A percentile compares a stretch with the other conserved stretches of the same genome.
phyloP scores from a whole-genome alignment of 768 basidiomycete species.

The Tricholoma matsutake region DNA sequence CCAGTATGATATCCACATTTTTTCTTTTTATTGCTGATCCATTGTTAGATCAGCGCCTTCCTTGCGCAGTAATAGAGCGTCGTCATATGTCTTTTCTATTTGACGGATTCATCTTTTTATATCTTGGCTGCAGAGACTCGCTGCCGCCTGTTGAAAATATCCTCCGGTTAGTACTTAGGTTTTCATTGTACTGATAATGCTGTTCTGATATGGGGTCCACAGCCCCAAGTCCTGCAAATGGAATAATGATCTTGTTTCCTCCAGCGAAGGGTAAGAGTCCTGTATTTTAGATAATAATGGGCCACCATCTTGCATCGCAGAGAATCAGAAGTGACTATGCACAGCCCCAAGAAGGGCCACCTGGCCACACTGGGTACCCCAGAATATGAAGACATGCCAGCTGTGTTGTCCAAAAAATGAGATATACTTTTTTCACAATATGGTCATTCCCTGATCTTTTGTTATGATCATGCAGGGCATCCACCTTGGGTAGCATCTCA shows the following conservation, averaged over 20 bases:
- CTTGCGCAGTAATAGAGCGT: background rate
- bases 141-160: background rate
- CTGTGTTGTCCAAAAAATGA: background rate
- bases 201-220: background rate
- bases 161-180: background rate
- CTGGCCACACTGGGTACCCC: background rate
- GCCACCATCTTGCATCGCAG: background rate
- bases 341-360: background rate
- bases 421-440: background rate
- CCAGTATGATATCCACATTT: background rate
- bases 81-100: background rate
- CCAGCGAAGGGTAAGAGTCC: background rate
- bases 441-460: background rate
- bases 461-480: background rate
- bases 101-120: background rate
- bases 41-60: background rate
- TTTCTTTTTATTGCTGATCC: background rate
- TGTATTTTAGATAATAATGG: background rate
- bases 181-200: background rate
- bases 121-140: background rate
- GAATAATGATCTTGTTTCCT: background rate
- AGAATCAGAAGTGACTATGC: background rate
- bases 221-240: background rate
- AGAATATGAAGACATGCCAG: background rate
- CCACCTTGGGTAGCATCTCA: background rate